Evolutionary conservation across 2,329 filamentous ascomycete species (phyloP).

Genomic region (Neopestalotiopsis clavispora): DNA sequence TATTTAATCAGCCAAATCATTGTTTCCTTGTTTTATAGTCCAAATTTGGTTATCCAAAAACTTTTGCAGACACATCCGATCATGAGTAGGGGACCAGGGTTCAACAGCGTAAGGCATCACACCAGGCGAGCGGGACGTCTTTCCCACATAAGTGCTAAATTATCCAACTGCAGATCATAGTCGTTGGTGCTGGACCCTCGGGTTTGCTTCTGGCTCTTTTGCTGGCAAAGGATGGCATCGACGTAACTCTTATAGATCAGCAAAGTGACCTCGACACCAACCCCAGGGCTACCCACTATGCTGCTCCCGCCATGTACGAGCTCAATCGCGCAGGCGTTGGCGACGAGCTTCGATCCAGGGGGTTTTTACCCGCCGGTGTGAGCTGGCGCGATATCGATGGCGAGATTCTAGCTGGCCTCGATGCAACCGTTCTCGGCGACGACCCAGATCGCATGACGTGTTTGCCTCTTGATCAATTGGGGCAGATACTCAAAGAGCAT

Average conservation of each 20-base stretch:
- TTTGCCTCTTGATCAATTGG: constrained; percentile 48
- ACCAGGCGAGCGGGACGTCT: background rate
- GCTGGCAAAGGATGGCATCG: constrained; percentile 28
- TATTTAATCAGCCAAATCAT: no score
- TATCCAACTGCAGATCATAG: background rate
- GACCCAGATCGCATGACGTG: constrained; percentile 45
- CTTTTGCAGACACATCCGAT: background rate
- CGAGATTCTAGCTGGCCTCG: constrained; percentile 22
- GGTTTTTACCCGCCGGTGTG: constrained; percentile 31
- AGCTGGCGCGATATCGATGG: constrained; percentile 32
- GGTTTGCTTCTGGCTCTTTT: constrained; percentile 28
- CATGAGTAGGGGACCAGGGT: background rate
- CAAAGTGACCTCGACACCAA: constrained; percentile 31
- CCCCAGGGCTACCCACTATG: constrained; percentile 38
- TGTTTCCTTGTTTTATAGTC: no score
- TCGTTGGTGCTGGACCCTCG: constrained; percentile 28
- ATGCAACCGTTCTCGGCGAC: constrained; percentile 26
- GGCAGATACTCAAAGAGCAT: constrained; percentile 45
- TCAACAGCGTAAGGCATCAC: background rate
- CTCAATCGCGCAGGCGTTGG: constrained; percentile 35
- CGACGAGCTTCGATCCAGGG: constrained; percentile 29
- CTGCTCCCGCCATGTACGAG: constrained; percentile 28
- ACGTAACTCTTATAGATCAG: constrained; percentile 33
- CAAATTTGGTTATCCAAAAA: no score
- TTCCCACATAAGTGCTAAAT: background rate